Base-by-base conservation (phyloP, 2,329 filamentous ascomycete genomes). In the Colletotrichum gigasporum region DNA sequence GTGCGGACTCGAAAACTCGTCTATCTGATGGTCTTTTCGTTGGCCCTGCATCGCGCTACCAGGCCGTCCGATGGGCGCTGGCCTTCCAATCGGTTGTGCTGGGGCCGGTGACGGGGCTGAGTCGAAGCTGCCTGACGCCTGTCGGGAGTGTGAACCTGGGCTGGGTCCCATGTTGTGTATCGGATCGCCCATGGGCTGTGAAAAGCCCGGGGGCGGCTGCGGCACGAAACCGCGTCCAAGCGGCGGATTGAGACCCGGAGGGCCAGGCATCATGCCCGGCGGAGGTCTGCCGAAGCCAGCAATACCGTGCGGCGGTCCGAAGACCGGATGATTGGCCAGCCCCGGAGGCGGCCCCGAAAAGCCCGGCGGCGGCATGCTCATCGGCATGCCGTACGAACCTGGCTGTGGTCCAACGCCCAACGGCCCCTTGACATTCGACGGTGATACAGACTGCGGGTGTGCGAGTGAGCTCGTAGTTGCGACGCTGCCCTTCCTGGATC, bases 51-150 rank as follows among this genome's bases (percentile, higher is more conserved):
- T 84, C 22, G 87, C 87, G 74, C 94, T 97, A 14, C 90, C 90
- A 1, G 96, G 95, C 32, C 94, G 87, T 67, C 95, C 93, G 67
- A 98, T 97, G 1, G 95, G 95, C 22, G 92, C 88, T 24, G 94
- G 95, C 56, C 94, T 87, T 45, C 90, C 86, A 65, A 96, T 95
- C 1, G 92, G 92, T 67, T 93, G 90, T 32, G 90, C 83, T 56
- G 87, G 82, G 10, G 82, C 76, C 24, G 79, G 77, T 7, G 79
- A 73, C 4, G 76, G 69, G n/a, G 82, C 81, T 3, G 69, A 41
- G 8, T 94, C 91, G 66, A 90, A 88, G 11, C 90, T 90, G 11
- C 83, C 83, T 5, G 93, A 97, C 10, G 87, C 85, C 69, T 96
- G 93, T 66, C 94, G 86, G 8, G 91, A 91, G 77, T 97, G 94